phyloP scores from a whole-genome alignment of 2,329 filamentous ascomycete species.

The Fusarium sarcochroum region DNA sequence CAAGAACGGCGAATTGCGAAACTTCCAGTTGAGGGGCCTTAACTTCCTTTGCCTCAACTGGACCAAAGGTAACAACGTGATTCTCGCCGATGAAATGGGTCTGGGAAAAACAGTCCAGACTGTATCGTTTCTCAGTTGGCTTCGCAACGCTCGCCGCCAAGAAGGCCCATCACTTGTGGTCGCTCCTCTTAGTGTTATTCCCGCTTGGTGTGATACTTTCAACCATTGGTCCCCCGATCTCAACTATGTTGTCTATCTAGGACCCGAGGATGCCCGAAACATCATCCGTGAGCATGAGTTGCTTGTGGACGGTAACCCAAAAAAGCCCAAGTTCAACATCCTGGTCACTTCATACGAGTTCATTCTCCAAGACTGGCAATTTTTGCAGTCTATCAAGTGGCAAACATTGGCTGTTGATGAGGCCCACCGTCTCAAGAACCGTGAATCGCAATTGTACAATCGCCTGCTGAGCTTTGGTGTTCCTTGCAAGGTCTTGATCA shows the following conservation, averaged over 20 bases:
- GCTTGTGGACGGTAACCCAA: constrained; percentile 85
- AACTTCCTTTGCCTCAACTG: constrained; percentile 98
- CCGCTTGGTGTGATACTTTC: constrained; percentile 98
- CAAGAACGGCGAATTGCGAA: constrained; percentile 84
- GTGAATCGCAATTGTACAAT: constrained; percentile 91
- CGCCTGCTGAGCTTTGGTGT: constrained; percentile 89
- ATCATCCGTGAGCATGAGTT: constrained; percentile 94
- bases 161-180: constrained; percentile 97
- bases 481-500: constrained; percentile 92
- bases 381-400: constrained; percentile 94
- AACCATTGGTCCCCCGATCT: constrained; percentile 95
- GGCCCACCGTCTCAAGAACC: constrained; percentile 96
- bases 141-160: constrained; percentile 89
- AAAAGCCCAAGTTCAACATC: constrained; percentile 97
- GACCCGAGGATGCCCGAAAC: constrained; percentile 85
- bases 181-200: constrained; percentile 97
- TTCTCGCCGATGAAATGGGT: constrained; percentile 98
- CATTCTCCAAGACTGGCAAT: constrained; percentile 86
- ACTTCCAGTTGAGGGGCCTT: constrained; percentile 93
- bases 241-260: constrained; percentile 97
- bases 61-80: constrained; percentile 94
- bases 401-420: constrained; percentile 97
- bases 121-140: constrained; percentile 96
- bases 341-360: constrained; percentile 98
- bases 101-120: constrained; percentile 98